phyloP scores from a whole-genome alignment of 805 yeast genomes.

The Candida maesae region DNA sequence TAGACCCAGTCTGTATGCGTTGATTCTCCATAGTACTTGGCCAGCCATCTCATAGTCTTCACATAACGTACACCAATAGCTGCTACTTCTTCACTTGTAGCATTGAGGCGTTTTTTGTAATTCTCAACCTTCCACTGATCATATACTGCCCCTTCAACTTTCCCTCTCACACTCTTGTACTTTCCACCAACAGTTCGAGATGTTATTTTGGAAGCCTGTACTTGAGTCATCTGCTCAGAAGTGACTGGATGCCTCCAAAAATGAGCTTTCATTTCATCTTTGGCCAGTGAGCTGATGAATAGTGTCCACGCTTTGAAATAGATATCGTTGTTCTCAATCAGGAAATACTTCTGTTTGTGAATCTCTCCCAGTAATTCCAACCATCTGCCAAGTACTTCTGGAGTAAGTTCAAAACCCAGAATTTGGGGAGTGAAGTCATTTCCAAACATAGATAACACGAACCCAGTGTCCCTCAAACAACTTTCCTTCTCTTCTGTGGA shows the following conservation, averaged over 20 bases:
- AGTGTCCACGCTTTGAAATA: conserved; percentile 72
- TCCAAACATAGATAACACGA: conserved; percentile 87
- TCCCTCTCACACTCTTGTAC: too few species aligned
- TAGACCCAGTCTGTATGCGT: conserved; percentile 90
- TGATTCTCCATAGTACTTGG: conserved; percentile 74
- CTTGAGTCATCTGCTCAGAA: too few species aligned
- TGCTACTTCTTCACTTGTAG: conserved; percentile 68
- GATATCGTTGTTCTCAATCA: conserved; percentile 77
- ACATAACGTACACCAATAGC: conserved; percentile 70
- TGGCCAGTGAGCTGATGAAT: conserved; percentile 32
- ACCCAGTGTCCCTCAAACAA: conserved; percentile 74
- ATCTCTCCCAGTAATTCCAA: conserved; percentile 2
- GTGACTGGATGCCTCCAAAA: conserved; percentile 1
- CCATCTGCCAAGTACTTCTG: conserved; percentile 33
- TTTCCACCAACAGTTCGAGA: too few species aligned
- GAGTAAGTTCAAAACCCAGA: conserved; percentile 71
- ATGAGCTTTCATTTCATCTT: neutral
- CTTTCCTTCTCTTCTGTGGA: conserved; percentile 27
- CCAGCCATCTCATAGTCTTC: conserved; percentile 93
- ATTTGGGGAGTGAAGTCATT: conserved; percentile 94
- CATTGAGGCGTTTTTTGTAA: too few species aligned
- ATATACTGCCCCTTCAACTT: too few species aligned
- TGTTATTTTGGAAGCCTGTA: too few species aligned
- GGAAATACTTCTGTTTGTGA: conserved; percentile 58
- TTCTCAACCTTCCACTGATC: too few species aligned